Evolutionary conservation across 73 alveolate genomes (phyloP).

Genomic region (Paramecium bursaria): DNA sequence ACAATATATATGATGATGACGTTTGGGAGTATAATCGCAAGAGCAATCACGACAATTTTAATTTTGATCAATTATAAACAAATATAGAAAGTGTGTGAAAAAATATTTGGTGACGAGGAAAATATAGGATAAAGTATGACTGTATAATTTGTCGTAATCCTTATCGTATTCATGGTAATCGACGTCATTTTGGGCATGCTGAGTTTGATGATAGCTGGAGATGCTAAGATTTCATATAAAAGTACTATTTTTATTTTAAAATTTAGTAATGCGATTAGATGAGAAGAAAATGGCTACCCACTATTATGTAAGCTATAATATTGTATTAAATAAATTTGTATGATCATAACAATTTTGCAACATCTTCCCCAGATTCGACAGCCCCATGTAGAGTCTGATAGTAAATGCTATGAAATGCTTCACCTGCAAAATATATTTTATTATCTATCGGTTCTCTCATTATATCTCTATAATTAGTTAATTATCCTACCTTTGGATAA

Average conservation of each 20-base stretch:
- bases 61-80: slow-evolving; percentile 4
- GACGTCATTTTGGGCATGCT: slow-evolving; percentile 25
- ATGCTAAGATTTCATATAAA: slow-evolving; percentile 45
- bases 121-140: neutral
- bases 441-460: slow-evolving; percentile 4
- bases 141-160: neutral
- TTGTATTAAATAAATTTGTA: slow-evolving; percentile 3
- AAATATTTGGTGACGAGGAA: slow-evolving; percentile 29
- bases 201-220: slow-evolving; percentile 29
- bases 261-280: slow-evolving; percentile 26
- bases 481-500: slow-evolving; percentile 15
- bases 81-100: neutral
- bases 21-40: neutral
- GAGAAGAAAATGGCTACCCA: slow-evolving; percentile 45
- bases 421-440: slow-evolving; percentile 53
- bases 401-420: slow-evolving; percentile 36
- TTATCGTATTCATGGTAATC: neutral
- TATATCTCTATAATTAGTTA: slow-evolving; percentile 25
- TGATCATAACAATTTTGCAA: slow-evolving; percentile 21
- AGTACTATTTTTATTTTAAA: slow-evolving; percentile 1
- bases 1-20: slow-evolving; percentile 51
- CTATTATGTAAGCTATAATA: slow-evolving; percentile 1
- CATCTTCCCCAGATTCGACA: slow-evolving; percentile 12
- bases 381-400: slow-evolving; percentile 47
- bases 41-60: slow-evolving; percentile 39